A percentile compares a stretch with the other conserved stretches of the same genome.
Evolutionary conservation across 345 rosid species (phyloP).

Genomic region (Acer saccharum): DNA sequence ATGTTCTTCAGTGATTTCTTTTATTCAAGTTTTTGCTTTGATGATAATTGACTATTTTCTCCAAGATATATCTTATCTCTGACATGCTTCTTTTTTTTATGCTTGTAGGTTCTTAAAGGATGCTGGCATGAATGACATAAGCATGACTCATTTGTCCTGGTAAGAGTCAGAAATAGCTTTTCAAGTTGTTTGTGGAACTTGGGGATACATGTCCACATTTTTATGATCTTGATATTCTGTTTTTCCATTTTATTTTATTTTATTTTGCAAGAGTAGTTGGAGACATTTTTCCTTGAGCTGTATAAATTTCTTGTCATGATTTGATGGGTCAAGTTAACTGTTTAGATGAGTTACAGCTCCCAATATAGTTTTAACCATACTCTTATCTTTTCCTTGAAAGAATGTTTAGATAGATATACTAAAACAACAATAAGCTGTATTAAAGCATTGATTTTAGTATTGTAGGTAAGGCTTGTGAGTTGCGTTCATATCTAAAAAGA

Average conservation of each 20-base stretch:
- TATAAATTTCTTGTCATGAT: not conserved
- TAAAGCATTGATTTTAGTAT: not conserved
- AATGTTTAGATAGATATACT: not conserved
- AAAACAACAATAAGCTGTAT: no score
- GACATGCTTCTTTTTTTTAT: constrained; percentile 13
- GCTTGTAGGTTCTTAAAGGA: constrained; percentile 78
- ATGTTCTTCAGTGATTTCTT: not conserved
- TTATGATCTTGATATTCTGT: not conserved
- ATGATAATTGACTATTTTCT: constrained; percentile 8
- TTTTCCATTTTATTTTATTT: not conserved
- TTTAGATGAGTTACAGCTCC: constrained; percentile 8
- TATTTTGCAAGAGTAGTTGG: not conserved
- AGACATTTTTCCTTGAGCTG: not conserved
- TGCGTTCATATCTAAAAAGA: not conserved
- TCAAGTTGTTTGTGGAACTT: constrained; percentile 1
- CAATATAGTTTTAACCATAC: not conserved
- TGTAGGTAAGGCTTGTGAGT: not conserved
- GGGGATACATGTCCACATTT: not conserved
- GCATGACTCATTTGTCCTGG: constrained; percentile 84
- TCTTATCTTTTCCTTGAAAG: not conserved
- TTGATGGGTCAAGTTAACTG: constrained; percentile 9
- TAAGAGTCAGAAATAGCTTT: constrained; percentile 29
- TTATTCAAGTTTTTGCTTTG: not conserved
- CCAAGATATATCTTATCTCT: not conserved
- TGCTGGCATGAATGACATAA: constrained; percentile 67